Percentiles rank a stretch among this genome's conserved stretches.
These are phyloP conservation scores for Claviceps africana DNA, from an alignment of 2,329 filamentous ascomycete genomes.

Conservation along the genomic window DNA sequence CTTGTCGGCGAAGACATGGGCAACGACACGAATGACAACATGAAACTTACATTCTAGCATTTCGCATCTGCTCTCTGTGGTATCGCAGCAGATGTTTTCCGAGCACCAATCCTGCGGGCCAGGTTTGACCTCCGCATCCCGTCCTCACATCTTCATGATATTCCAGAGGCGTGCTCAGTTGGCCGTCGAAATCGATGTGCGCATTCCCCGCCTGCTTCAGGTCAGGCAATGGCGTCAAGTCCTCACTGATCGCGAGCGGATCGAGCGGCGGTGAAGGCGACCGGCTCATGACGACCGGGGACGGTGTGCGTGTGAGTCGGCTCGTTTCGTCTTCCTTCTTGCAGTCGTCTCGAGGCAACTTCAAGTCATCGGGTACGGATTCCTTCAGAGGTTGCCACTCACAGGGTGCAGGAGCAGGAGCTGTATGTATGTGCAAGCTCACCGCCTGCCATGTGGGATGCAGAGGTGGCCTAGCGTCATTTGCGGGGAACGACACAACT, in stretches of 20 bases:
- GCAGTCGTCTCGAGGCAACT: not conserved
- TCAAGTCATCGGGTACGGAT: not conserved
- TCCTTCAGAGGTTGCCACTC: not conserved
- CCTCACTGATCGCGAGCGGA: constrained; percentile 37
- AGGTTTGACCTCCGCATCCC: constrained; percentile 85
- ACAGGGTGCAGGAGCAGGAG: not conserved
- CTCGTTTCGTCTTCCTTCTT: not conserved
- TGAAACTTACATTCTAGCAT: constrained; percentile 57
- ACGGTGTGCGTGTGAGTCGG: not conserved
- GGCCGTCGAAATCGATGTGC: constrained; percentile 53
- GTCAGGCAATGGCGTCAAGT: constrained; percentile 43
- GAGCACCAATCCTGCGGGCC: constrained; percentile 86
- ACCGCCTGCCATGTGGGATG: not conserved
- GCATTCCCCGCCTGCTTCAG: constrained; percentile 42
- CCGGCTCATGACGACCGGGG: constrained; percentile 11
- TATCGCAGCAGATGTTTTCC: constrained; percentile 73
- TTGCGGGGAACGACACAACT: no score
- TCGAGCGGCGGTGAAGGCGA: constrained; percentile 36
- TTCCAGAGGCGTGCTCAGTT: constrained; percentile 54
- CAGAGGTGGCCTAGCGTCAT: not conserved
- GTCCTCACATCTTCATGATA: constrained; percentile 75
- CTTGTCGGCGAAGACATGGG: not conserved
- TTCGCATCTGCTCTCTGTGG: constrained; percentile 46
- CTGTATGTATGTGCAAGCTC: not conserved
- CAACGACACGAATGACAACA: no score